Evolutionary conservation across 2,329 filamentous ascomycete species (phyloP).

Genomic region (Albifimbria verrucaria): DNA sequence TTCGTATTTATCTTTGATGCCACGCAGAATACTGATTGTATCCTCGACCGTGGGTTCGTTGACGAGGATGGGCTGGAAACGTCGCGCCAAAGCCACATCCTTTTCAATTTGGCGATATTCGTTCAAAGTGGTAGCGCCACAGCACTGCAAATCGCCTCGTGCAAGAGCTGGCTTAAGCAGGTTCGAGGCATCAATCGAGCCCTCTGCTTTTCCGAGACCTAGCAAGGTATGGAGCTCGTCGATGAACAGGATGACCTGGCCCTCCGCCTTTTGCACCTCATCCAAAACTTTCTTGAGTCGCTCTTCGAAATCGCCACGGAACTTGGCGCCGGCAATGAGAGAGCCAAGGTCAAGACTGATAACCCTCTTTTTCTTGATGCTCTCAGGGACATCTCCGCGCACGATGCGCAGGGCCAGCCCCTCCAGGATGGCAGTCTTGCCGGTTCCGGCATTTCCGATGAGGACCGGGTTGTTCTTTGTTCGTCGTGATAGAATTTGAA

Average conservation of each 20-base stretch:
- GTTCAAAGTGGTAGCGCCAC: slow-evolving; percentile 86
- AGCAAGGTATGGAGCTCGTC: slow-evolving; percentile 91
- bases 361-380: slow-evolving; percentile 90
- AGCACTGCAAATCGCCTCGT: slow-evolving; percentile 89
- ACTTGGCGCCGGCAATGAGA: slow-evolving; percentile 93
- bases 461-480: slow-evolving; percentile 96
- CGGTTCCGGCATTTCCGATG: slow-evolving; percentile 88
- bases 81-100: slow-evolving; percentile 84
- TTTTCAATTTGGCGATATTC: slow-evolving; percentile 96
- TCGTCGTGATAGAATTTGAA: slow-evolving; percentile 85
- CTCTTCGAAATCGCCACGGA: slow-evolving; percentile 94
- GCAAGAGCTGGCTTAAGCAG: slow-evolving; percentile 91
- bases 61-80: slow-evolving; percentile 94
- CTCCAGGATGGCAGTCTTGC: slow-evolving; percentile 91
- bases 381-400: slow-evolving; percentile 89
- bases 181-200: slow-evolving; percentile 94
- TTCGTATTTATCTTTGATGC: slow-evolving; percentile 97
- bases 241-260: slow-evolving; percentile 89
- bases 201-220: slow-evolving; percentile 90
- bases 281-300: slow-evolving; percentile 85
- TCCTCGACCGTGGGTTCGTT: slow-evolving; percentile 87
- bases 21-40: slow-evolving; percentile 90
- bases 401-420: slow-evolving; percentile 88
- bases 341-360: slow-evolving; percentile 85
- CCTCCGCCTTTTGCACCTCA: slow-evolving; percentile 85